Conservation (phyloP, 192 early-diverging fungal genomes). For the Powellomyces hirtus region DNA sequence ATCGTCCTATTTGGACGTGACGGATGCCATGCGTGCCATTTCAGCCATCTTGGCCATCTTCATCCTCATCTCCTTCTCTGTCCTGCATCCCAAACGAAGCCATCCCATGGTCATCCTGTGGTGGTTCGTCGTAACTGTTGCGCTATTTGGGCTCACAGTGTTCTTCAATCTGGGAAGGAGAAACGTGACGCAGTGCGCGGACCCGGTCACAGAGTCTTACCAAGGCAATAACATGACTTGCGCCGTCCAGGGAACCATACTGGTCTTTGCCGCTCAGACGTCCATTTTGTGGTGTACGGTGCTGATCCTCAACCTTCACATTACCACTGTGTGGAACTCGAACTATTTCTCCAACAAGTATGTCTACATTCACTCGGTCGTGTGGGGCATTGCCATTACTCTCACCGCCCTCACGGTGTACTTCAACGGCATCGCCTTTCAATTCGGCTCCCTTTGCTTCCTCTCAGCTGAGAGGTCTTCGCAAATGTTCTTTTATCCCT, state of each 20-base stretch:
- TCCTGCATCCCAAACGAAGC: not conserved
- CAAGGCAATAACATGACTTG: not conserved
- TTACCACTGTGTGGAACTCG: slow-evolving; percentile 8
- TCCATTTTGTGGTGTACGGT: not conserved
- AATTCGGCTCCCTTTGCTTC: slow-evolving; percentile 13
- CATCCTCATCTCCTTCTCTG: not conserved
- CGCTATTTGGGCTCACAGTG: not conserved
- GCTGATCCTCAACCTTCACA: not conserved
- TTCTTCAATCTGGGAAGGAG: slow-evolving; percentile 9
- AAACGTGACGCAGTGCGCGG: not conserved
- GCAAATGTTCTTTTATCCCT: slow-evolving; percentile 11
- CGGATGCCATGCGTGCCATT: slow-evolving; percentile 8
- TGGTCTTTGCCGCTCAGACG: not conserved
- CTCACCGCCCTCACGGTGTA: not conserved
- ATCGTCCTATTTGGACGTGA: not conserved
- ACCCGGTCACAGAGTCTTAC: slow-evolving; percentile 2
- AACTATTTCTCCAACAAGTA: not conserved
- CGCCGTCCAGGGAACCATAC: not conserved
- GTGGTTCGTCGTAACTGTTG: slow-evolving; percentile 5
- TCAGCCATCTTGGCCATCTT: slow-evolving; percentile 4
- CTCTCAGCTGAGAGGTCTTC: not conserved
- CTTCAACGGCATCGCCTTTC: slow-evolving; percentile 1
- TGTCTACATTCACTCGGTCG: not conserved
- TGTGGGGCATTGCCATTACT: not conserved
- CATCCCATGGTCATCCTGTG: not conserved